These are phyloP conservation scores for Lachnellula willkommii DNA, from an alignment of 2,329 filamentous ascomycete genomes.

Conservation along the genomic window DNA sequence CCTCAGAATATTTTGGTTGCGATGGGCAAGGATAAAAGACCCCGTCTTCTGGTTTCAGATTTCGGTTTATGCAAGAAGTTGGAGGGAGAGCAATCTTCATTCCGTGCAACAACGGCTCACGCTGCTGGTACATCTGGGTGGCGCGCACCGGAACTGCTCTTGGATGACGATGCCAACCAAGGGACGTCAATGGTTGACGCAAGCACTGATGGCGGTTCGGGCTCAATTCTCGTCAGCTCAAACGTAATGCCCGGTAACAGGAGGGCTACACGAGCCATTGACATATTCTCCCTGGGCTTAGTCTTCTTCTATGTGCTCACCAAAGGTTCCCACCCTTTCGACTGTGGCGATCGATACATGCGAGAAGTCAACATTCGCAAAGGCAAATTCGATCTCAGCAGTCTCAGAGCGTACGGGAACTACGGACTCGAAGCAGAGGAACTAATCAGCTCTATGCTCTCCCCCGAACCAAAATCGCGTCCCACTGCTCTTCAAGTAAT, in stretches of 20 bases:
- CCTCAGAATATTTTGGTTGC: constrained; percentile 94
- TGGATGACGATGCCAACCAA: constrained; percentile 65
- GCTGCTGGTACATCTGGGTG: constrained; percentile 91
- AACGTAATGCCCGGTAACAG: constrained; percentile 55
- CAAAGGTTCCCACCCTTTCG: constrained; percentile 85
- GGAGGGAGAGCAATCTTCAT: constrained; percentile 88
- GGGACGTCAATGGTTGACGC: constrained; percentile 42
- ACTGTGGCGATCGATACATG: constrained; percentile 91
- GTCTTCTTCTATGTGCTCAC: constrained; percentile 99
- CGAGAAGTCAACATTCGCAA: constrained; percentile 97
- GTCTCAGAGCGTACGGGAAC: constrained; percentile 71
- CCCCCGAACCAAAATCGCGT: constrained; percentile 47
- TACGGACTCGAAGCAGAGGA: constrained; percentile 84
- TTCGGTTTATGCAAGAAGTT: constrained; percentile 98
- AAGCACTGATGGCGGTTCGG: constrained; percentile 56
- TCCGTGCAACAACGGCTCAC: constrained; percentile 89
- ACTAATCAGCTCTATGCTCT: constrained; percentile 75
- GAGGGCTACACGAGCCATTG: constrained; percentile 89
- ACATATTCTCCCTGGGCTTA: constrained; percentile 93
- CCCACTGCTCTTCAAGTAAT: constrained; percentile 76
- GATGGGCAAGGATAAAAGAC: constrained; percentile 61
- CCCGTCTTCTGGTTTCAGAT: constrained; percentile 91
- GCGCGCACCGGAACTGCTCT: constrained; percentile 89
- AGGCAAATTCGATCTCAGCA: constrained; percentile 67
- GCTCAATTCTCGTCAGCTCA: constrained; percentile 51